Evolutionary conservation across 768 basidiomycete species (phyloP), one percentile per base, ranked within the genome.

Genomic region (Mycena epipterygia): DNA sequence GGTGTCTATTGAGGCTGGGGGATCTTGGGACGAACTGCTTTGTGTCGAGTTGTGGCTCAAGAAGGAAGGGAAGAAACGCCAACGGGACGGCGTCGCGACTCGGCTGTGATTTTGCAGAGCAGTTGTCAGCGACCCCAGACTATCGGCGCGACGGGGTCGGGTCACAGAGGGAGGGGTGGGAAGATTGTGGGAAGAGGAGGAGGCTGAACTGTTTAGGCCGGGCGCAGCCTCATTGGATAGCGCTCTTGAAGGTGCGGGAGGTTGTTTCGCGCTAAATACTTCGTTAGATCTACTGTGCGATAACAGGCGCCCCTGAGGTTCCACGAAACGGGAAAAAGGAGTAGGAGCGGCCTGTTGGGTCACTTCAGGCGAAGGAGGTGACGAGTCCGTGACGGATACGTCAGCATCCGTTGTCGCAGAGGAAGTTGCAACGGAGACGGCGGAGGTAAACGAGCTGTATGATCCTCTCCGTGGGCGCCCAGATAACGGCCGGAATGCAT

Each of bases 401-500:
- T 73, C 72, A 67, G 71, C 44, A 51, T 74, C 71, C 41, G 77
- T 69, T 46, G 73, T 53, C 32, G 68, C 70, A 29, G 70, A 70
- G 16, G 78, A 73, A 14, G 71, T 74, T 6, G 75, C 70, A 9
- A 51, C 53, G 5, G 74, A 69, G 12, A 64, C 63, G 9, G 73
- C 68, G 32, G 75, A 73, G 37, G 74, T 76, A 55, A 81, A 76
- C 49, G 80, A 84, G 56, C 78, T 76, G 53, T 76, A 77, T 25
- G 84, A 82, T 32, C 83, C 84, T 65, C 78, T 78, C 9, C 85
- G 81, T 64, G 69, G 74, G 37, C 85, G 84, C 25, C 75, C 74
- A 51, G 84, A 79, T 32, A 84, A 78, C 3, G 89, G 87, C 1
- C 88, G 83, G 32, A 91, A 84, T 4, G 89, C 86, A 64, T 88